Percentiles rank a stretch among this genome's conserved stretches.
These are phyloP conservation scores for Lumnitzera littorea DNA, from an alignment of 345 rosid genomes.

Conservation along the genomic window DNA sequence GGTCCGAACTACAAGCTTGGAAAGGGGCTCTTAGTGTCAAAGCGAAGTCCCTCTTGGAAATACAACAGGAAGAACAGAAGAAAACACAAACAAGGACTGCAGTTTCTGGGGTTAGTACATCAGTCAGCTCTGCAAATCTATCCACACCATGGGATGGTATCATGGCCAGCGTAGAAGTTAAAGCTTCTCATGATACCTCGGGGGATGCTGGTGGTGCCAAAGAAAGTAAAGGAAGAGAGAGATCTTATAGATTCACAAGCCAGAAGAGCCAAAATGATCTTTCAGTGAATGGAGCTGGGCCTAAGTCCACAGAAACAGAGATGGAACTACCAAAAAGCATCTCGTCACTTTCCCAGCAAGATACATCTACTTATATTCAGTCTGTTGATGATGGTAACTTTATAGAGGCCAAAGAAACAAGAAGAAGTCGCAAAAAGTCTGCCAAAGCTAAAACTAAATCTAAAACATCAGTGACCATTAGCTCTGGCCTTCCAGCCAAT, in stretches of 20 bases:
- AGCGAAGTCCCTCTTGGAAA: conserved; percentile 88
- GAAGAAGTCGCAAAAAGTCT: conserved; percentile 81
- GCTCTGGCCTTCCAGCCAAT: conserved; percentile 35
- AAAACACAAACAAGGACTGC: conserved; percentile 46
- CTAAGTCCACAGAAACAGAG: conserved; percentile 35
- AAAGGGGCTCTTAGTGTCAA: conserved; percentile 95
- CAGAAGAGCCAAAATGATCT: conserved; percentile 73
- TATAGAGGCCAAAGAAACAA: conserved; percentile 82
- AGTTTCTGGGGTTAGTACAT: conserved; percentile 41
- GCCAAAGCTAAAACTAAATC: conserved; percentile 67
- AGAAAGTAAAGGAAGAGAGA: conserved; percentile 32
- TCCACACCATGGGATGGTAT: conserved; percentile 78
- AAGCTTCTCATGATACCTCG: conserved; percentile 31
- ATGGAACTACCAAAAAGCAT: conserved; percentile 25
- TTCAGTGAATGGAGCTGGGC: conserved; percentile 53
- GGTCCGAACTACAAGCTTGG: conserved; percentile 55
- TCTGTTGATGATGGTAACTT: conserved; percentile 60
- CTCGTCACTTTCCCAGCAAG: conserved; percentile 21
- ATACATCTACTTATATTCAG: conserved; percentile 22
- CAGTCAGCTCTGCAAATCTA: conserved; percentile 30
- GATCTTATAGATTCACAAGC: conserved; percentile 30
- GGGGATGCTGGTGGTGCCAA: conserved; percentile 31
- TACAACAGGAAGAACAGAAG: conserved; percentile 92
- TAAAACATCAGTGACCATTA: conserved; percentile 33
- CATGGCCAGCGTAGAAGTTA: conserved; percentile 46